A percentile compares a stretch with the other conserved stretches of the same genome.
phyloP scores from a whole-genome alignment of 1,284 basidiomycete genomes.

The Ceratobasidium sp. region DNA sequence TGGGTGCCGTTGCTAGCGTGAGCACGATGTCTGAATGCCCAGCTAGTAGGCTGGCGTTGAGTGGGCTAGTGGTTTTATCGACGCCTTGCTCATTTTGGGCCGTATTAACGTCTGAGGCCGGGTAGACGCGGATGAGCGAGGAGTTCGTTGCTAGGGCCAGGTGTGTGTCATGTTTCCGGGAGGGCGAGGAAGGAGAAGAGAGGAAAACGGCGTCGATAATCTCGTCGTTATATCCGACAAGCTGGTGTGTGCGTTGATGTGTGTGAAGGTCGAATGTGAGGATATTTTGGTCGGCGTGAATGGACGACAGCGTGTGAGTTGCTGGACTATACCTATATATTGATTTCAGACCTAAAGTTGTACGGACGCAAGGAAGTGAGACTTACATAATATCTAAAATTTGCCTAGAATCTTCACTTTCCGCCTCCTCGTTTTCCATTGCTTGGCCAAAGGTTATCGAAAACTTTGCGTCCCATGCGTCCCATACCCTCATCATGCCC shows the following conservation, averaged over 20 bases:
- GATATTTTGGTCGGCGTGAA: conserved; percentile 98
- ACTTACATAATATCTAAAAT: conserved; percentile 80
- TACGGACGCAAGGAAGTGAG: conserved; percentile 48
- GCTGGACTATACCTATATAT: conserved; percentile 74
- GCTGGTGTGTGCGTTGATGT: conserved; percentile 78
- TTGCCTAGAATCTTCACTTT: conserved; percentile 83
- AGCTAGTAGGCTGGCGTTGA: conserved; percentile 85
- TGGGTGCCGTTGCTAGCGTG: conserved; percentile 78
- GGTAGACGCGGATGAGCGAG: conserved; percentile 90
- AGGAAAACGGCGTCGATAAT: conserved; percentile 92
- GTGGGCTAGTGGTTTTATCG: conserved; percentile 56
- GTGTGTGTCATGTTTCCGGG: conserved; percentile 70
- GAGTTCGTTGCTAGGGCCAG: conserved; percentile 97
- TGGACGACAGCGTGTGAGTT: conserved; percentile 80
- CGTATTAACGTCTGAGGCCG: conserved; percentile 60
- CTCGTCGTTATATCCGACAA: conserved; percentile 98
- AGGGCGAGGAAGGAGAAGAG: conserved; percentile 60
- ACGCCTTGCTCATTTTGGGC: background rate
- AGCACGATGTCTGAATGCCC: conserved; percentile 95
- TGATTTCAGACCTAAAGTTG: conserved; percentile 51
- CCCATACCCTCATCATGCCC: conserved; percentile 87
- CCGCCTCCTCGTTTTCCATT: conserved; percentile 69
- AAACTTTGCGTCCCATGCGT: conserved; percentile 75
- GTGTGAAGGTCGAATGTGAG: conserved; percentile 84
- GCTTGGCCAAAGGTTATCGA: conserved; percentile 74